Conservation (phyloP, 2,329 filamentous ascomycete species). For the Calonectria pauciramosa region DNA sequence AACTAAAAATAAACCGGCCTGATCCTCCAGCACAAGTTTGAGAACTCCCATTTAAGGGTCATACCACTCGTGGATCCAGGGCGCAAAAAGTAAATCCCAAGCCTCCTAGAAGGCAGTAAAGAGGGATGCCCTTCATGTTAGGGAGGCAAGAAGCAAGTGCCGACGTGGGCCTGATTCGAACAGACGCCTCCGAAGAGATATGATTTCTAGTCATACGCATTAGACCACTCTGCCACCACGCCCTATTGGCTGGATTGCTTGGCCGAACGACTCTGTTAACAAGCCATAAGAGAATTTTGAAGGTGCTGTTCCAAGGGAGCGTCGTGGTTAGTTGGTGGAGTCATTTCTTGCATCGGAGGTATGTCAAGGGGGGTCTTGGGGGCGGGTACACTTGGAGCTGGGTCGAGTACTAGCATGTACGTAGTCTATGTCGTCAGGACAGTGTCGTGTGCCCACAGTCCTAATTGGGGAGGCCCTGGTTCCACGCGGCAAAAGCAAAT, state of each 20-base stretch:
- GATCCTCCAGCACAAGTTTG: neutral
- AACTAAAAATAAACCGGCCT: neutral
- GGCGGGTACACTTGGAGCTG: neutral
- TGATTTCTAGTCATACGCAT: slow-evolving; percentile 52
- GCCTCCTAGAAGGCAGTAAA: neutral
- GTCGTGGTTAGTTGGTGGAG: neutral
- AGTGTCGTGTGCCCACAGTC: slow-evolving; percentile 7
- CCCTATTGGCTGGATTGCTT: slow-evolving; percentile 27
- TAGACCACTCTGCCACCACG: slow-evolving; percentile 51
- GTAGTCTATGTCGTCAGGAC: neutral
- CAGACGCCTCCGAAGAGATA: slow-evolving; percentile 51
- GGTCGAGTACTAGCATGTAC: neutral
- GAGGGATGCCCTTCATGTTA: neutral
- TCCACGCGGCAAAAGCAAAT: slow-evolving; percentile 1
- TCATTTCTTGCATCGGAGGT: neutral
- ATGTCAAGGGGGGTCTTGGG: neutral
- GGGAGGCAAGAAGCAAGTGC: slow-evolving; percentile 24
- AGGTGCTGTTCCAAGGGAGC: neutral
- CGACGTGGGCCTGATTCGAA: slow-evolving; percentile 52
- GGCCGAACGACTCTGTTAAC: neutral
- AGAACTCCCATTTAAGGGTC: neutral
- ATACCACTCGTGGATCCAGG: neutral
- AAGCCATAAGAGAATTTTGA: neutral
- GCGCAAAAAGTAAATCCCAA: neutral
- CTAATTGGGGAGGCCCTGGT: neutral